A percentile compares a stretch with the other conserved stretches of the same genome.
These are phyloP conservation scores for Botryotinia convoluta DNA, from an alignment of 2,329 filamentous ascomycete genomes.

Conservation along the genomic window DNA sequence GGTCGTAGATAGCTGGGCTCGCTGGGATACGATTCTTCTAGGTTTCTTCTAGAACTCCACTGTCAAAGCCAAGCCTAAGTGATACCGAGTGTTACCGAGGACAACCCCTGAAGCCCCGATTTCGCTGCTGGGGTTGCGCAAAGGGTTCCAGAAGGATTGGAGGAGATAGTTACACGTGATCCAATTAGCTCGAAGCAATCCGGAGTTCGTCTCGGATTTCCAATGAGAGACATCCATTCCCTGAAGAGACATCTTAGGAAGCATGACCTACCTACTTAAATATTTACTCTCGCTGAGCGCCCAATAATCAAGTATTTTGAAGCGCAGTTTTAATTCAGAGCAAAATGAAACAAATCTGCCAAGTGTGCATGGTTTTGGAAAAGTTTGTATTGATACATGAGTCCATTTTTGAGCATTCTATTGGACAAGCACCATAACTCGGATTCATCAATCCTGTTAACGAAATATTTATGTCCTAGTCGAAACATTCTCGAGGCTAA, in stretches of 20 bases:
- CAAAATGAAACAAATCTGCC: background rate
- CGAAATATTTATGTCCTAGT: background rate
- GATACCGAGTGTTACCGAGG: background rate
- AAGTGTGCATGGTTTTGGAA: background rate
- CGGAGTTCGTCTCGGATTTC: slow-evolving; percentile 1
- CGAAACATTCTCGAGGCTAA: slow-evolving; percentile 6
- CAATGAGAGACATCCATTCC: background rate
- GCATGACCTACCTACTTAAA: background rate
- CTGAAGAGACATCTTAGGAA: background rate
- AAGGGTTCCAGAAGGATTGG: background rate
- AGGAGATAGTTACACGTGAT: background rate
- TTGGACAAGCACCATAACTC: background rate
- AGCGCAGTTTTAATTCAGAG: background rate
- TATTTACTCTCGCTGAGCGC: background rate
- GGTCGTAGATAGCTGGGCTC: background rate
- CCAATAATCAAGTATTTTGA: background rate
- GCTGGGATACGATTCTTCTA: background rate
- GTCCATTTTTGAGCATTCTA: background rate
- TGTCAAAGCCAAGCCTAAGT: background rate
- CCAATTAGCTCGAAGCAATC: background rate
- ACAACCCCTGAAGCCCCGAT: slow-evolving; percentile 1
- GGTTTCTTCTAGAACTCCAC: slow-evolving; percentile 14
- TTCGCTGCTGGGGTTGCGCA: background rate
- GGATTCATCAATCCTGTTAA: background rate
- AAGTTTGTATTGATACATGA: slow-evolving; percentile 5